Conservation (phyloP, 805 yeast species). For the Cyberlindnera maclurae region DNA sequence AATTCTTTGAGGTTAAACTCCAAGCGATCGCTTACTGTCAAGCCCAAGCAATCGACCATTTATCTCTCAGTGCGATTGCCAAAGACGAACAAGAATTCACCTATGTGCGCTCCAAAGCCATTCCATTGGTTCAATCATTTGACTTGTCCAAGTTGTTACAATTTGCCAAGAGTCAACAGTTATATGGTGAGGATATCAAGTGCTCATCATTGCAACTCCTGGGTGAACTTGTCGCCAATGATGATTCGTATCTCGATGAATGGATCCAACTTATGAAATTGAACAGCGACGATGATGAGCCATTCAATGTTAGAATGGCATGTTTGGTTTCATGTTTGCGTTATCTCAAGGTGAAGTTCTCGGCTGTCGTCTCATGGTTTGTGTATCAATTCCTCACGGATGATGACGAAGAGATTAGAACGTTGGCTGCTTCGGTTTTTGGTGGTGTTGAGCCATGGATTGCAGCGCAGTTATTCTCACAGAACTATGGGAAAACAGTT, state of each 20-base stretch:
- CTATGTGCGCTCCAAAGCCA: constrained; percentile 35
- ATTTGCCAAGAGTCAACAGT: constrained; percentile 23
- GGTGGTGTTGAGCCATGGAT: constrained; percentile 29
- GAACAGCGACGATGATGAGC: constrained; percentile 33
- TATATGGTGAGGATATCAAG: constrained; percentile 39
- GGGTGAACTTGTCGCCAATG: constrained; percentile 35
- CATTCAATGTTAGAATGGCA: constrained; percentile 39
- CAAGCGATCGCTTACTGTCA: constrained; percentile 31
- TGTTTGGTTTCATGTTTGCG: constrained; percentile 37
- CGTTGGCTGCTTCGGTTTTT: constrained; percentile 36
- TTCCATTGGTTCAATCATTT: constrained; percentile 17
- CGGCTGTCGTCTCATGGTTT: constrained; percentile 19
- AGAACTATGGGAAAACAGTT: constrained; percentile 5
- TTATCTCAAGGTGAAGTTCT: constrained; percentile 10
- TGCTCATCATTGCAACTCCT: constrained; percentile 43
- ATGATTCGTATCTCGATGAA: constrained; percentile 23
- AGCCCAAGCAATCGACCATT: constrained; percentile 1
- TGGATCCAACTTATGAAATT: constrained; percentile 10
- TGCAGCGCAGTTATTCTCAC: constrained; percentile 23
- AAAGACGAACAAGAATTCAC: constrained; percentile 30
- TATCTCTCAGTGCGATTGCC: constrained; percentile 17
- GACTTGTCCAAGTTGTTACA: constrained; percentile 24
- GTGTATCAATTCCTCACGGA: constrained; percentile 43
- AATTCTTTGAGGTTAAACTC: constrained; percentile 39
- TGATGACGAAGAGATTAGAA: constrained; percentile 60